phyloP scores from a whole-genome alignment of 345 rosid genomes.

The Anacardium occidentale region DNA sequence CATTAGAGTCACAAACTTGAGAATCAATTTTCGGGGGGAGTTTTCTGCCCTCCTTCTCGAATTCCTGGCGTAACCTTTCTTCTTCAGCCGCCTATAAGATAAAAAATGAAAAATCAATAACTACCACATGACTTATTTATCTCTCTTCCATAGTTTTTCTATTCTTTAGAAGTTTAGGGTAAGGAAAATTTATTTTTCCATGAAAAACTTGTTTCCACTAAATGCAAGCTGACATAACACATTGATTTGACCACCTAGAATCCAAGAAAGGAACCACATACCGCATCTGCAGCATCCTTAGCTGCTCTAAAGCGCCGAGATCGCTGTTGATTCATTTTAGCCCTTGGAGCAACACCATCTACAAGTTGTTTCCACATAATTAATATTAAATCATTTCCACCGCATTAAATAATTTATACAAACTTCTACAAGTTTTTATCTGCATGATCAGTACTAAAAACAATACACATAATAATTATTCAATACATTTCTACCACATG shows the following conservation, averaged over 20 bases:
- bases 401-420: not conserved
- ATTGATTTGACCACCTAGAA: not conserved
- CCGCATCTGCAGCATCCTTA: slow-evolving; percentile 85
- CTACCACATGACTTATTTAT: not conserved
- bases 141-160: not conserved
- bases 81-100: slow-evolving; percentile 78
- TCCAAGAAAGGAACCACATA: slow-evolving; percentile 34
- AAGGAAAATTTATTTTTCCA: too few species aligned
- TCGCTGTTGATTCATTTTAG: slow-evolving; percentile 96
- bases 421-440: slow-evolving; percentile 6
- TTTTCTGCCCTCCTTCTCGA: slow-evolving; percentile 78
- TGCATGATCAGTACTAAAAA: slow-evolving; percentile 23
- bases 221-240: not conserved
- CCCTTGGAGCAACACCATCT: slow-evolving; percentile 99
- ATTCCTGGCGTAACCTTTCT: slow-evolving; percentile 69
- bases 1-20: slow-evolving; percentile 76
- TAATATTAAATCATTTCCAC: too few species aligned
- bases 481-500: not conserved
- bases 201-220: too few species aligned
- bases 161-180: not conserved
- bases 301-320: slow-evolving; percentile 94
- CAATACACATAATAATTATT: not conserved
- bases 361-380: slow-evolving; percentile 14
- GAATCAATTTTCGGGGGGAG: slow-evolving; percentile 75
- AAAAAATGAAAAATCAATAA: slow-evolving; percentile 10